Conservation (phyloP, 805 yeast species). For the Sugiyamaella marilandica region DNA sequence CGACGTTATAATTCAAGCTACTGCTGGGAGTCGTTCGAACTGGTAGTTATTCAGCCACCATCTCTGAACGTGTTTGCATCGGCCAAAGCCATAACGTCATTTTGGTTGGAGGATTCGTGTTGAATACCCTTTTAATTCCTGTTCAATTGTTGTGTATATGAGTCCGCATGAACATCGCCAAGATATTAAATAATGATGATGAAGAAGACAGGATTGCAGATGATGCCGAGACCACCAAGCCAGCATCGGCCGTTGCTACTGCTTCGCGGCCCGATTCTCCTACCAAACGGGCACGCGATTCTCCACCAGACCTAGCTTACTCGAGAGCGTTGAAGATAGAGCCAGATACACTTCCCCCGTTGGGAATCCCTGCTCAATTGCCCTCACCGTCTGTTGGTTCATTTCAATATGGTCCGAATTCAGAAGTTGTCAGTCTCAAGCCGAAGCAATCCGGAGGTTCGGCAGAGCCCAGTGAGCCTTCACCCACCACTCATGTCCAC, state of each 20-base stretch:
- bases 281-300: constrained; percentile 6
- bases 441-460: not conserved
- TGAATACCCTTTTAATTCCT: not conserved
- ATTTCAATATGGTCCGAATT: not conserved
- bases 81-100: not conserved
- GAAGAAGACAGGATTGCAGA: constrained; percentile 12
- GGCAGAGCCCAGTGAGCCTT: not conserved
- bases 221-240: constrained; percentile 1
- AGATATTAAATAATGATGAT: constrained; percentile 22
- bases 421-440: not conserved
- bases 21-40: no score
- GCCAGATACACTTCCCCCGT: not conserved
- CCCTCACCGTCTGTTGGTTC: not conserved
- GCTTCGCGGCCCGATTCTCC: constrained; percentile 6
- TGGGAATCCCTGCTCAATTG: not conserved
- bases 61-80: not conserved
- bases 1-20: no score
- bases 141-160: constrained; percentile 1
- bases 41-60: not conserved
- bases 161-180: constrained; percentile 24
- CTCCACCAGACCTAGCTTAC: not conserved
- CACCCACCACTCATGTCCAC: not conserved
- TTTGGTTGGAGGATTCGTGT: no score
- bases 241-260: not conserved
- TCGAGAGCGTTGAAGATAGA: not conserved